Conservation (phyloP, 257 asterid genomes). For the Eustoma russellianum region DNA sequence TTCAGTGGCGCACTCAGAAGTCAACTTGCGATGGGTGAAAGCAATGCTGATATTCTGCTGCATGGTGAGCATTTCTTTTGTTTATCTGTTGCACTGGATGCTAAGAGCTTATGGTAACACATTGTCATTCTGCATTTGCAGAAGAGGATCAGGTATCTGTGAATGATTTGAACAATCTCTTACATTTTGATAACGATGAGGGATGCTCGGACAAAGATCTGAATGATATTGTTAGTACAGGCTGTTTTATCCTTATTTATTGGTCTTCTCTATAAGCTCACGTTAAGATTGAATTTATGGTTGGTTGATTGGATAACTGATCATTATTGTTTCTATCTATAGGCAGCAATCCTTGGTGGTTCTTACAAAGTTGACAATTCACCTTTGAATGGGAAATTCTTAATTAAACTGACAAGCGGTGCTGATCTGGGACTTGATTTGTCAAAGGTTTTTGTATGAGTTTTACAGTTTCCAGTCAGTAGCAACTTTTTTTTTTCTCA, state of each 20-base stretch:
- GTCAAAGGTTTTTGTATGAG: slow-evolving; percentile 49
- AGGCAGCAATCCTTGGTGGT: slow-evolving; percentile 94
- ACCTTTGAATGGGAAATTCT: slow-evolving; percentile 56
- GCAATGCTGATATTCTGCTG: slow-evolving; percentile 52
- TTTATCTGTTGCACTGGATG: slow-evolving; percentile 10
- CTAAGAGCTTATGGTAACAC: slow-evolving; percentile 6
- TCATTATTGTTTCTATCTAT: slow-evolving; percentile 2
- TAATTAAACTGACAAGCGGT: slow-evolving; percentile 49
- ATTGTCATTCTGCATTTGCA: slow-evolving; percentile 22
- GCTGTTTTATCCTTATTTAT: slow-evolving; percentile 3
- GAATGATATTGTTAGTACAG: slow-evolving; percentile 56
- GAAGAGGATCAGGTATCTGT: slow-evolving; percentile 58
- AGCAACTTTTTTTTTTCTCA: neutral
- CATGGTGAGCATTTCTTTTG: slow-evolving; percentile 44
- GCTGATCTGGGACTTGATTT: slow-evolving; percentile 57
- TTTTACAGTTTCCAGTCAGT: slow-evolving; percentile 6
- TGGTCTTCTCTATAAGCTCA: neutral
- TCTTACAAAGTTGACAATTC: slow-evolving; percentile 54
- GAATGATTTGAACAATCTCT: slow-evolving; percentile 47
- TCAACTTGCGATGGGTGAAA: slow-evolving; percentile 42
- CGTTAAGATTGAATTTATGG: neutral
- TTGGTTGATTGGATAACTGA: slow-evolving; percentile 7
- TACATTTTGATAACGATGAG: slow-evolving; percentile 22
- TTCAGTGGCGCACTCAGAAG: slow-evolving; percentile 37
- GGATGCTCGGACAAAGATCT: slow-evolving; percentile 68